phyloP scores from a whole-genome alignment of 768 basidiomycete genomes.

The Mycena vulgaris region DNA sequence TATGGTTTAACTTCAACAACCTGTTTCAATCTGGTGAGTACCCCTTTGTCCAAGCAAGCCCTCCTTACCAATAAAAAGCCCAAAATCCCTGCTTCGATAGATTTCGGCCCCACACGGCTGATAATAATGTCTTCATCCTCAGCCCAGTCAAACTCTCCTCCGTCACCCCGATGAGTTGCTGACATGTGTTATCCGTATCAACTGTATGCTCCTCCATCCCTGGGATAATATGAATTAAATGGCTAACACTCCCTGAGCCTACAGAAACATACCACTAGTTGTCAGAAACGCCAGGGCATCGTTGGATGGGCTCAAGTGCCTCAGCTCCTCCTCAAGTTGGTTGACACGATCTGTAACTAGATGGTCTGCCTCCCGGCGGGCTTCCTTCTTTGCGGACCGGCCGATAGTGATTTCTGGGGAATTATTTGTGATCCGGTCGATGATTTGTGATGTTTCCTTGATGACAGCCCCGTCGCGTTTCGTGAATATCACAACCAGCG shows the following conservation, averaged over 20 bases:
- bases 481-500: conserved; percentile 5
- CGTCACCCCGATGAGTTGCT: neutral
- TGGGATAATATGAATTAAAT: no score
- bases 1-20: no score
- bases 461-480: neutral
- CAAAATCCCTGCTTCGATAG: neutral
- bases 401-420: no score
- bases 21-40: no score
- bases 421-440: no score
- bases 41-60: no score
- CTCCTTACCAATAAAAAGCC: no score
- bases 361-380: neutral
- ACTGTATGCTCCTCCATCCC: neutral
- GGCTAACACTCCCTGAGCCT: no score
- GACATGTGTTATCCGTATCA: neutral
- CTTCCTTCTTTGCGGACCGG: no score
- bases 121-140: neutral
- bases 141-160: neutral
- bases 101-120: neutral
- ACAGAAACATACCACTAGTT: no score
- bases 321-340: neutral
- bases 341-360: neutral
- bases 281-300: no score
- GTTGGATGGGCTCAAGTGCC: neutral
- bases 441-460: no score